Evolutionary conservation across 2,329 filamentous ascomycete genomes (phyloP).

Genomic region (Alternaria longipes): DNA sequence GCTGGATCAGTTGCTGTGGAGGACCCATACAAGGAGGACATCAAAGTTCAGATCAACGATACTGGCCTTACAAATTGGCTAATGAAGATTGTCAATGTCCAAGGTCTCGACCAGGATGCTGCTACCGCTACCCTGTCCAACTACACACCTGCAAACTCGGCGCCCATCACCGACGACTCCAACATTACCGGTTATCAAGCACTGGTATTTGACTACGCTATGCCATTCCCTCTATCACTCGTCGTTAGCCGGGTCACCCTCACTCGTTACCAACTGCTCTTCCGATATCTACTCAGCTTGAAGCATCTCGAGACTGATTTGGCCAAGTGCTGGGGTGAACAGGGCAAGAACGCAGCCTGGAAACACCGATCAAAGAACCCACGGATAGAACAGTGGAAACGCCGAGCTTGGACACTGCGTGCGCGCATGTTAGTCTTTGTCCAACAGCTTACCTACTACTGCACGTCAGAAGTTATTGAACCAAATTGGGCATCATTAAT

Average conservation of each 20-base stretch:
- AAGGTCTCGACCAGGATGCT: constrained; percentile 87
- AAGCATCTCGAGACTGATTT: constrained; percentile 89
- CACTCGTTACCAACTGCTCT: constrained; percentile 95
- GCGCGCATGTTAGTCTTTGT: constrained; percentile 97
- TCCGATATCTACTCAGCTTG: constrained; percentile 89
- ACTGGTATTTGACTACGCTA: constrained; percentile 89
- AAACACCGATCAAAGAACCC: constrained; percentile 77
- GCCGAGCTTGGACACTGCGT: constrained; percentile 87
- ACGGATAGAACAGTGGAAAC: constrained; percentile 89
- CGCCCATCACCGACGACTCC: constrained; percentile 74
- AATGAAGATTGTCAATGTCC: constrained; percentile 96
- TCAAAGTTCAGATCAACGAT: constrained; percentile 97
- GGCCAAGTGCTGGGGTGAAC: constrained; percentile 87
- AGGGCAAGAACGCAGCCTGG: constrained; percentile 84
- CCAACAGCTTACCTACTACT: constrained; percentile 96
- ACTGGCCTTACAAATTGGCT: constrained; percentile 91
- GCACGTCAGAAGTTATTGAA: constrained; percentile 95
- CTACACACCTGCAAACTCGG: constrained; percentile 72
- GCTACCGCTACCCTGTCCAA: constrained; percentile 70
- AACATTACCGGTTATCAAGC: constrained; percentile 91
- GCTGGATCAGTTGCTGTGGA: constrained; percentile 92
- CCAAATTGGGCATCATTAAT: constrained; percentile 96
- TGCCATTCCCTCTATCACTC: constrained; percentile 93
- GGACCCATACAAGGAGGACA: constrained; percentile 97
- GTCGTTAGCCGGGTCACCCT: constrained; percentile 96